A percentile compares a stretch with the other conserved stretches of the same genome.
Conservation (phyloP, 164 flowering plant species). For the Piper betle region DNA sequence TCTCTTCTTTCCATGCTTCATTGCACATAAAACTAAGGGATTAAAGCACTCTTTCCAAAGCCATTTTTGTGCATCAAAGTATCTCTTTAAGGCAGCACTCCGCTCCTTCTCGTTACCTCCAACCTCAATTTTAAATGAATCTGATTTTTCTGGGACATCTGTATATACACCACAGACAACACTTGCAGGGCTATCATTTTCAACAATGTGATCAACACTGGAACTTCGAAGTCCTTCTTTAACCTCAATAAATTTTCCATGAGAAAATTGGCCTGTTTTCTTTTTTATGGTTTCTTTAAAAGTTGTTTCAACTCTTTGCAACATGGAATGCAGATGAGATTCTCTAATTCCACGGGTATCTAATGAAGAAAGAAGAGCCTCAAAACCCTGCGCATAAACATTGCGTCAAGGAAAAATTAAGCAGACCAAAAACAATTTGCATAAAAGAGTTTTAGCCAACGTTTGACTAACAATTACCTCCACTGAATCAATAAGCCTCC, state of each 20-base stretch:
- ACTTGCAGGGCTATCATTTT: slow-evolving; percentile 38
- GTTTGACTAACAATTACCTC: slow-evolving; percentile 32
- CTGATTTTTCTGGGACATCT: slow-evolving; percentile 33
- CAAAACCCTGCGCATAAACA: slow-evolving; percentile 44
- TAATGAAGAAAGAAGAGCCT: slow-evolving; percentile 55
- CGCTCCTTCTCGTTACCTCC: slow-evolving; percentile 44
- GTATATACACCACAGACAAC: slow-evolving; percentile 21
- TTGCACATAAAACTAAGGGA: slow-evolving; percentile 40
- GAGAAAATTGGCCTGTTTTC: slow-evolving; percentile 8
- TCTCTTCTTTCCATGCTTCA: slow-evolving; percentile 53
- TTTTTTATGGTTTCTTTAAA: slow-evolving; percentile 47
- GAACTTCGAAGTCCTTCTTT: slow-evolving; percentile 22
- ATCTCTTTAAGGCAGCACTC: slow-evolving; percentile 33
- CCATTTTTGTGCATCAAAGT: slow-evolving; percentile 63
- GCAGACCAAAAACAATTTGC: neutral
- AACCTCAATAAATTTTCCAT: slow-evolving; percentile 5
- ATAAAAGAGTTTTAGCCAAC: too few species aligned
- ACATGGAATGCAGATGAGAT: slow-evolving; percentile 60
- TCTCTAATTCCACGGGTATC: slow-evolving; percentile 81
- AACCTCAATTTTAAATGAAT: slow-evolving; percentile 47
- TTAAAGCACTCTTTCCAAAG: slow-evolving; percentile 59
- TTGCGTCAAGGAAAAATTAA: neutral
- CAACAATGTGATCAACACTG: slow-evolving; percentile 18
- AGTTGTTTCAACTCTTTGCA: slow-evolving; percentile 50
- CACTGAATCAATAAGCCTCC: slow-evolving; percentile 84